phyloP scores from a whole-genome alignment of 345 rosid species.

The Eucalyptus erythrocorys region DNA sequence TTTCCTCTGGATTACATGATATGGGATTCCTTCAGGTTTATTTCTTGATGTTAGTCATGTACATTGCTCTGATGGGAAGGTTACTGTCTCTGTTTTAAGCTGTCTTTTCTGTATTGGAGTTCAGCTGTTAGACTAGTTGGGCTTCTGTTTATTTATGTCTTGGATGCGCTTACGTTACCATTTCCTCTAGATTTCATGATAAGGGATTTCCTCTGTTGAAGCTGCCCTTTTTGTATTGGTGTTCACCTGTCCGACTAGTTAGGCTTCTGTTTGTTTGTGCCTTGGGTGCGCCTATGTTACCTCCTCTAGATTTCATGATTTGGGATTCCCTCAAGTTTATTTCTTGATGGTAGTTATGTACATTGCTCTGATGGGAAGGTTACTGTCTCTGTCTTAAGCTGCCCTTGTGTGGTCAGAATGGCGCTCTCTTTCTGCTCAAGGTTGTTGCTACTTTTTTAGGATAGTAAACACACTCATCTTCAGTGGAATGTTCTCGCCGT shows the following conservation, averaged over 20 bases:
- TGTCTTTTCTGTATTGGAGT: too few species aligned
- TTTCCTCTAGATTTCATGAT: too few species aligned
- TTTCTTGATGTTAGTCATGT: too few species aligned
- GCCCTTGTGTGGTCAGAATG: background rate
- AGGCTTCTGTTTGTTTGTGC: background rate
- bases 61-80: too few species aligned
- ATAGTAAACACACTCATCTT: background rate
- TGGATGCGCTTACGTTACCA: too few species aligned
- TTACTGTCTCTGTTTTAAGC: too few species aligned
- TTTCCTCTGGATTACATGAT: too few species aligned
- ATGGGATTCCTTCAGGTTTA: accelerated
- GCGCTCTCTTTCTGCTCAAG: background rate
- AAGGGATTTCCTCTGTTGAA: too few species aligned
- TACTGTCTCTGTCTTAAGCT: background rate
- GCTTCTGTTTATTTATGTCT: too few species aligned
- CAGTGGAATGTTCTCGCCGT: background rate
- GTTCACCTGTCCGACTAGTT: background rate
- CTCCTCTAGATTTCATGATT: background rate
- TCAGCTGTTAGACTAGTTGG: too few species aligned
- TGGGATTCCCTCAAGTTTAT: background rate
- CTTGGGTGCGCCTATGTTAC: background rate
- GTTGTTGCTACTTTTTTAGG: background rate
- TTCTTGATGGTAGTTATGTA: background rate
- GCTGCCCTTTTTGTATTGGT: too few species aligned
- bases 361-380: background rate